phyloP scores from a whole-genome alignment of 345 rosid species.

The Ailanthus altissimus region DNA sequence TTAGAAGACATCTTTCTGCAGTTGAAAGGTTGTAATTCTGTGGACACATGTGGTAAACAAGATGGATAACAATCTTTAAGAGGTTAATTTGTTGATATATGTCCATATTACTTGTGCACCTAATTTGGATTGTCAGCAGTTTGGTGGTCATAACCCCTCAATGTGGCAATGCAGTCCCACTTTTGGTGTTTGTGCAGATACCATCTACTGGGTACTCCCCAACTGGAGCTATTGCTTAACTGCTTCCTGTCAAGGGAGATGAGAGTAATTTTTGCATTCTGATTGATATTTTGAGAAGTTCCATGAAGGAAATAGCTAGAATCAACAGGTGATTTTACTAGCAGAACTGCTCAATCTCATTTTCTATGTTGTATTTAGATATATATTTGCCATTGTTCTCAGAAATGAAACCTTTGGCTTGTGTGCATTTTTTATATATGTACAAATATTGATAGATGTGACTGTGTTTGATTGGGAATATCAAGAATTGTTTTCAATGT shows the following conservation, averaged over 20 bases:
- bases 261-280: conserved; percentile 14
- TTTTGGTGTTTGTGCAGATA: neutral
- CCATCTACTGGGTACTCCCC: neutral
- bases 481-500: neutral
- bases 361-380: conserved; percentile 21
- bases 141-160: neutral
- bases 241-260: neutral
- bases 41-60: conserved; percentile 17
- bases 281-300: conserved; percentile 11
- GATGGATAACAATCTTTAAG: conserved; percentile 20
- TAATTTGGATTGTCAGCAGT: neutral
- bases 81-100: neutral
- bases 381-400: conserved; percentile 12
- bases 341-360: conserved; percentile 12
- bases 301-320: conserved; percentile 23
- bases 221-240: neutral
- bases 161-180: neutral
- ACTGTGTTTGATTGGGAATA: conserved; percentile 10
- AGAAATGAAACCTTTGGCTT: conserved; percentile 4
- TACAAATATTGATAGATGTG: conserved; percentile 16
- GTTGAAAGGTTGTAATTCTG: conserved; percentile 14
- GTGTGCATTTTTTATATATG: conserved; percentile 22
- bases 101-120: conserved; percentile 6
- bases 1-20: conserved; percentile 8
- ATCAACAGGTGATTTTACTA: conserved; percentile 25